Base-by-base conservation (phyloP, 352 stramenopile species). In the Thalassiosira hispida region DNA sequence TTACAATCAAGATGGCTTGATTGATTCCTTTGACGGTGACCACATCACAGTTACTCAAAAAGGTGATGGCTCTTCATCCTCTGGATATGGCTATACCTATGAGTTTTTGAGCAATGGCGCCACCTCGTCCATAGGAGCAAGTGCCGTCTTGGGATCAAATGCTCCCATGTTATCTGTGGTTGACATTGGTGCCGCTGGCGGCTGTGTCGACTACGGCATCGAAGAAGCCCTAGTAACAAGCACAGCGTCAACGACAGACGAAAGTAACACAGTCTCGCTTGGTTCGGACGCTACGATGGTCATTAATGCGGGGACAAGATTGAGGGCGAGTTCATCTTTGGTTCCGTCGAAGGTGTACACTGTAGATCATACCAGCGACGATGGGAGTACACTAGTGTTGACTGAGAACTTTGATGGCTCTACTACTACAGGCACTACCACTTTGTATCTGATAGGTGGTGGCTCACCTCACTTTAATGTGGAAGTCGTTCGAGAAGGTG, bases 61-160 rank as follows among this genome's bases (percentile, higher is more conserved):
- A 70, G 91, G 91, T 25, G 90, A 95, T 70, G 91, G 88, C 8
- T 78, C 62, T 55, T 73, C 74, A 18, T 63, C 67, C 35, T 94
- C 71, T 42, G 91, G 91, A 12, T 94, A 91, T 73, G 91, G 91
- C 29, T 95, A 93, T 73, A 72, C 67, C n/a, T 95, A 95, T 78
- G 47, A 85, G 42, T 69, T 88, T 51, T 62, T 75, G 38, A 85
- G 76, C 38, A 76, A 62, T 23, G 80, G 76, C 6, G 84, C 81
- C 11, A 78, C 35, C 12, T 74, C 69, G 44, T 63, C 57, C 9
- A 81, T 86, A 77, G 80, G 82, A 47, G 47, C 87, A 33, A 87
- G 73, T 62, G 85, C 71, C 35, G 86, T 94, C 0, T 72, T 95
- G 9, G 91, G 91, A 56, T 71, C 73, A 40, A 86, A 91, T 77